Conservation (phyloP, 371 early-diverging fungal species). For the Blakeslea trispora region DNA sequence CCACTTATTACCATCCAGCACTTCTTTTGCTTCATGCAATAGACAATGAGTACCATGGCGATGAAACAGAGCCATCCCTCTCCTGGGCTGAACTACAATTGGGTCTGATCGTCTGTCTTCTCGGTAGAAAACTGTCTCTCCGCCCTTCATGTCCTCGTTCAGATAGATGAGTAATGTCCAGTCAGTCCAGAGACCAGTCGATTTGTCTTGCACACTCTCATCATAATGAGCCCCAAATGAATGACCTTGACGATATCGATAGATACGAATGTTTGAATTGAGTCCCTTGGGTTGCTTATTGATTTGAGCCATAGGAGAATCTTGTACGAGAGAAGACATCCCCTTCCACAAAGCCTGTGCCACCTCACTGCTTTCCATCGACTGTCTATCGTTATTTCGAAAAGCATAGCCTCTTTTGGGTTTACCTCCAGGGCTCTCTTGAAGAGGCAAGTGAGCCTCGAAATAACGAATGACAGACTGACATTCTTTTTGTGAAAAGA, state of each 20-base stretch:
- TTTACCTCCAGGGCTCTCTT: slow-evolving; percentile 19
- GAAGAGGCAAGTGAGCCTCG: slow-evolving; percentile 41
- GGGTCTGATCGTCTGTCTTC: slow-evolving; percentile 22
- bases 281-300: slow-evolving; percentile 31
- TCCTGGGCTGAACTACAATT: slow-evolving; percentile 58
- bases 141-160: slow-evolving; percentile 61
- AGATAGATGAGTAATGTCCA: slow-evolving; percentile 75
- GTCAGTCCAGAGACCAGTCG: slow-evolving; percentile 45
- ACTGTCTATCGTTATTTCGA: slow-evolving; percentile 70
- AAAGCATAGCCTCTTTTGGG: slow-evolving; percentile 69
- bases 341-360: slow-evolving; percentile 67
- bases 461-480: slow-evolving; percentile 43
- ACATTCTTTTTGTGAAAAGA: slow-evolving; percentile 49
- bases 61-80: slow-evolving; percentile 72
- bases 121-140: slow-evolving; percentile 75
- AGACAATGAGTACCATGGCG: slow-evolving; percentile 76
- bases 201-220: slow-evolving; percentile 61
- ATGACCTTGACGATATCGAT: slow-evolving; percentile 70
- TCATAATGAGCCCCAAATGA: slow-evolving; percentile 79
- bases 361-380: slow-evolving; percentile 50
- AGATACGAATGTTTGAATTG: slow-evolving; percentile 72
- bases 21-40: slow-evolving; percentile 72
- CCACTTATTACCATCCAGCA: slow-evolving; percentile 69
- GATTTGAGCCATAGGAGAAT: slow-evolving; percentile 23
- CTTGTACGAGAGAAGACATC: slow-evolving; percentile 33